phyloP scores from a whole-genome alignment of 2,329 filamentous ascomycete species.

The Neofusicoccum kwambonambiense region DNA sequence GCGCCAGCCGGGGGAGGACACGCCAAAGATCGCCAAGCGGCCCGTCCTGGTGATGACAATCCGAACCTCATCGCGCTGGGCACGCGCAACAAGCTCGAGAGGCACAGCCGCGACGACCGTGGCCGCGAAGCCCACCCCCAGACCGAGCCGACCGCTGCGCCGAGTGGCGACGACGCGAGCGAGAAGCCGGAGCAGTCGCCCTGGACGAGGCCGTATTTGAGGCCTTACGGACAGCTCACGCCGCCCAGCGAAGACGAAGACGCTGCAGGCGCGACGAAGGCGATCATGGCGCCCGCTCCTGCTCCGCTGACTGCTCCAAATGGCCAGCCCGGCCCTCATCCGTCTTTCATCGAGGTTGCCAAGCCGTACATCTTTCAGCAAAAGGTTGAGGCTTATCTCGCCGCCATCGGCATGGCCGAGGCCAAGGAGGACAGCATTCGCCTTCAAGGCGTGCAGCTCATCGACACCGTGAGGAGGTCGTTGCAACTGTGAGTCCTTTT shows the following conservation, averaged over 20 bases:
- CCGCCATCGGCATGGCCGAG: constrained; percentile 67
- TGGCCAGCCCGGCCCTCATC: constrained; percentile 51
- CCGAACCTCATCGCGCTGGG: constrained; percentile 15
- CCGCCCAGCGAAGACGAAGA: neutral
- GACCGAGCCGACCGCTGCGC: neutral
- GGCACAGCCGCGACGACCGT: neutral
- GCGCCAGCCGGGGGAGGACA: neutral
- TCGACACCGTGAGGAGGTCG: constrained; percentile 77
- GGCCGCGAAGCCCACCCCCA: neutral
- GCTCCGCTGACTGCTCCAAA: constrained; percentile 24
- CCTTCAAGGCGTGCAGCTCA: constrained; percentile 82
- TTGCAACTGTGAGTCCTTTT: constrained; percentile 67
- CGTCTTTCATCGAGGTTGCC: constrained; percentile 63
- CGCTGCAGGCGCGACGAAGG: neutral
- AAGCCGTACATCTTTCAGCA: constrained; percentile 81
- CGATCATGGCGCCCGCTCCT: constrained; percentile 32
- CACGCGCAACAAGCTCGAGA: neutral
- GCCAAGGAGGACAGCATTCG: constrained; percentile 77
- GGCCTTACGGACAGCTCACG: constrained; percentile 2
- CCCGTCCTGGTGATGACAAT: constrained; percentile 1
- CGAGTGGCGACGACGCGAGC: neutral
- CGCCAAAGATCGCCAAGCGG: neutral
- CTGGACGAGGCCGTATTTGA: neutral
- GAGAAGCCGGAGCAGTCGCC: neutral
- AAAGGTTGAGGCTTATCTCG: constrained; percentile 70